phyloP scores from a whole-genome alignment of 1,139 yeast species.

The Candida frijolesensis region DNA sequence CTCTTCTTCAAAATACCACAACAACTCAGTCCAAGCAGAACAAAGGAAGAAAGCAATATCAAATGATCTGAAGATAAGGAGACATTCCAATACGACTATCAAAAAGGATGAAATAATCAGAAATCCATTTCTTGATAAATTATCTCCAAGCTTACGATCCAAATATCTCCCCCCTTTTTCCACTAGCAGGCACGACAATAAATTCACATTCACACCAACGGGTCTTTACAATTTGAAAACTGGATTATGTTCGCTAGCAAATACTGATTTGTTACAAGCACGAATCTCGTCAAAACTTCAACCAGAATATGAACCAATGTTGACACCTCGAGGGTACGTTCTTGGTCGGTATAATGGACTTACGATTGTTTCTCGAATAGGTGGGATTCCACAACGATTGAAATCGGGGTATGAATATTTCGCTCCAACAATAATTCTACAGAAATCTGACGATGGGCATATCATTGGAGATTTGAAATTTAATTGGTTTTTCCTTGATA shows the following conservation, averaged over 20 bases:
- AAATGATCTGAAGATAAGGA: conserved; percentile 16
- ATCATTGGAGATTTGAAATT: conserved; percentile 5
- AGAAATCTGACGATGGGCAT: conserved; percentile 6
- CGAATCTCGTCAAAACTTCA: not conserved
- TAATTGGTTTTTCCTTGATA: not conserved
- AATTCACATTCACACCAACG: conserved; percentile 1
- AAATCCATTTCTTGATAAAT: not conserved
- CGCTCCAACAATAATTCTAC: conserved; percentile 4
- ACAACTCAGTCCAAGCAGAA: conserved; percentile 33
- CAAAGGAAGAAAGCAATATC: conserved; percentile 23
- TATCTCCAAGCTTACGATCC: not conserved
- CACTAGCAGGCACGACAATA: not conserved
- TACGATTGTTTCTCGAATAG: conserved; percentile 8
- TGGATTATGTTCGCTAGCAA: conserved; percentile 3
- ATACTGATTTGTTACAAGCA: not conserved
- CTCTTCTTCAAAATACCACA: conserved; percentile 28
- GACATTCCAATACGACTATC: conserved; percentile 13
- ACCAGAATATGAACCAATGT: conserved; percentile 7
- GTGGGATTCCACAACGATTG: not conserved
- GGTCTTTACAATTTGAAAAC: conserved; percentile 13
- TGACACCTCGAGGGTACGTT: conserved; percentile 11
- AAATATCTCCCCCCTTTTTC: not conserved
- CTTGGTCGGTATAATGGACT: conserved; percentile 5
- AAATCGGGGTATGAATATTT: not conserved
- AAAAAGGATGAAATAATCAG: not conserved